These are phyloP conservation scores for Gigaspora rosea DNA, from an alignment of 192 early-diverging fungal genomes.

Conservation along the genomic window DNA sequence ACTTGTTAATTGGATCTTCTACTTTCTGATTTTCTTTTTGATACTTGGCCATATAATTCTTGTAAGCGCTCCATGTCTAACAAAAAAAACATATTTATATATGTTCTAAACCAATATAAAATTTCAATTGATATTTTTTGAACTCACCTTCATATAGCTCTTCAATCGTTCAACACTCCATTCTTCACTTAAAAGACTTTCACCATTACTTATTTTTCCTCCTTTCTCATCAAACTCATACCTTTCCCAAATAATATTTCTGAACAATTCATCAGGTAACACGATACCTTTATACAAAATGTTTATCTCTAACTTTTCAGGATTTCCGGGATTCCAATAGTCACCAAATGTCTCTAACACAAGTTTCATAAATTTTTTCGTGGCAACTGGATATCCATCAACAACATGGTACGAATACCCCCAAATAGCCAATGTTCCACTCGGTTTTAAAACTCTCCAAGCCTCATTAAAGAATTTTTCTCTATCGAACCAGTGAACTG, in stretches of 20 bases:
- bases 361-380: conserved; percentile 34
- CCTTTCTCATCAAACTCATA: background rate
- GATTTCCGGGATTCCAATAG: conserved; percentile 48
- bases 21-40: conserved; percentile 30
- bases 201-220: background rate
- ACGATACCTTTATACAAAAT: conserved; percentile 47
- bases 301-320: conserved; percentile 40
- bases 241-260: conserved; percentile 39
- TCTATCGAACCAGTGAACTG: conserved; percentile 62
- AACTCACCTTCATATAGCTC: conserved; percentile 47
- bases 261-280: conserved; percentile 48
- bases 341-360: conserved; percentile 35
- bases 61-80: conserved; percentile 57
- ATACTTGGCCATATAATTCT: conserved; percentile 45
- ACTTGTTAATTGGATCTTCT: conserved; percentile 49
- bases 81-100: too few species aligned
- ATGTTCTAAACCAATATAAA: background rate
- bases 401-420: conserved; percentile 49
- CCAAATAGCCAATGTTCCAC: conserved; percentile 58
- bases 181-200: conserved; percentile 40
- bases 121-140: background rate
- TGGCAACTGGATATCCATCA: conserved; percentile 41
- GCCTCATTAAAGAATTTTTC: conserved; percentile 56
- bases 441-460: conserved; percentile 59
- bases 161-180: conserved; percentile 45